These are phyloP conservation scores for Beta vulgaris DNA, from an alignment of 148 eudicot species.

Conservation along the genomic window DNA sequence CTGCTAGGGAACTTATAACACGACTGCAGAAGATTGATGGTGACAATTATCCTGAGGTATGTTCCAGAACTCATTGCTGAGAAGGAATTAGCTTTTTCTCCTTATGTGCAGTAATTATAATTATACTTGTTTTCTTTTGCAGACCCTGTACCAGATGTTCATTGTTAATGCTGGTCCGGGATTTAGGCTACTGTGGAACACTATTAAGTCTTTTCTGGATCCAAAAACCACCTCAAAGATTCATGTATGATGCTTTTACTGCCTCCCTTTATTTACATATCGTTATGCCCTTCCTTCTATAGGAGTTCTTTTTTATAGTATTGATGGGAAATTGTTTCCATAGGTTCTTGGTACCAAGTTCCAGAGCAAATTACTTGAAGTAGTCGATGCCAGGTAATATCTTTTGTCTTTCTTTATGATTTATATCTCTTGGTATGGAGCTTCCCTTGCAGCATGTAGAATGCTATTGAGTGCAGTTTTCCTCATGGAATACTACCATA, in stretches of 20 bases:
- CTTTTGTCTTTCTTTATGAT: not conserved
- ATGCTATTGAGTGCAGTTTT: not conserved
- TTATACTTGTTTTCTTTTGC: constrained; percentile 22
- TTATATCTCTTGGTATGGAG: not conserved
- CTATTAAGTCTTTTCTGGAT: constrained; percentile 79
- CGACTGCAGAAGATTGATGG: constrained; percentile 86
- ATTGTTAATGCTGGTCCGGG: constrained; percentile 98
- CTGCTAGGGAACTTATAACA: constrained; percentile 79
- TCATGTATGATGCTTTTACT: constrained; percentile 48
- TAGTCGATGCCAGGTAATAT: constrained; percentile 78
- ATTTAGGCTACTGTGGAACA: constrained; percentile 90
- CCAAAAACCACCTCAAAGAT: constrained; percentile 93
- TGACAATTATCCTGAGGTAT: constrained; percentile 93
- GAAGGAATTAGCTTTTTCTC: not conserved
- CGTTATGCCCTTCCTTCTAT: not conserved
- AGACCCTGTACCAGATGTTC: constrained; percentile 92
- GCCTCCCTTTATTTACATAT: not conserved
- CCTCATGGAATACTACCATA: not conserved
- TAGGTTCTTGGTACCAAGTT: constrained; percentile 94
- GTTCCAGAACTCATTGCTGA: not conserved
- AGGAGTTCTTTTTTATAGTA: not conserved
- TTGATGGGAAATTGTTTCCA: constrained; percentile 9
- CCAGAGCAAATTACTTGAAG: constrained; percentile 83
- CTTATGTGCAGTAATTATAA: not conserved
- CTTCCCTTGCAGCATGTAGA: not conserved